Percentiles rank a stretch among this genome's conserved stretches.
These are phyloP conservation scores for Trichoderma reesei DNA, from an alignment of 495 filamentous ascomycete genomes.

Conservation along the genomic window DNA sequence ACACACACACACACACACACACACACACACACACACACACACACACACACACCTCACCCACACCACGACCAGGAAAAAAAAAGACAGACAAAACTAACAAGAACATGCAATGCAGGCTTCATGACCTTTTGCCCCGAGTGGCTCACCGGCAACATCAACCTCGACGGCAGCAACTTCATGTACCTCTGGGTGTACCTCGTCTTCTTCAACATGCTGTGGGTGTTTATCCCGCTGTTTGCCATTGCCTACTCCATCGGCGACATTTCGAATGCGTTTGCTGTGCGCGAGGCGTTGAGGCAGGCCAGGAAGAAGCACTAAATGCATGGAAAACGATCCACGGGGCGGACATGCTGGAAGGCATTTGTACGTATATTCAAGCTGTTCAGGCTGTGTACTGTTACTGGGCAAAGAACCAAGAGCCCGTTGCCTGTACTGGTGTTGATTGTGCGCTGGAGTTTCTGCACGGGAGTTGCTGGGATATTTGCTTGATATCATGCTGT, in stretches of 20 bases:
- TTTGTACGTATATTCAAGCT: too few relatives aligned
- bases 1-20: too few relatives aligned
- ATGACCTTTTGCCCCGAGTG: conserved; percentile 97
- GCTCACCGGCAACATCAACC: conserved; percentile 64
- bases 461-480: background rate
- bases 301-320: background rate
- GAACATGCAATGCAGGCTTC: conserved; percentile 39
- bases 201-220: conserved; percentile 92
- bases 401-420: too few relatives aligned
- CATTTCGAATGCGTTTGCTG: conserved; percentile 45
- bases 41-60: too few relatives aligned
- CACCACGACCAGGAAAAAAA: too few relatives aligned
- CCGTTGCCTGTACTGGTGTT: too few relatives aligned
- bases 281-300: conserved; percentile 14
- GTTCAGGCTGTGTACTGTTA: too few relatives aligned
- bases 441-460: too few relatives aligned
- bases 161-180: conserved; percentile 76
- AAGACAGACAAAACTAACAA: conserved; percentile 11
- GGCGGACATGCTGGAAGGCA: too few relatives aligned
- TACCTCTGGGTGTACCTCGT: conserved; percentile 81
- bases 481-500: background rate
- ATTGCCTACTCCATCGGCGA: conserved; percentile 57
- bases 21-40: too few relatives aligned
- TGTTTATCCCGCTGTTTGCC: conserved; percentile 68
- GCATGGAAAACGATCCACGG: too few relatives aligned